Evolutionary conservation across 768 basidiomycete genomes (phyloP).

Genomic region (Lepiota brunneoincarnata): DNA sequence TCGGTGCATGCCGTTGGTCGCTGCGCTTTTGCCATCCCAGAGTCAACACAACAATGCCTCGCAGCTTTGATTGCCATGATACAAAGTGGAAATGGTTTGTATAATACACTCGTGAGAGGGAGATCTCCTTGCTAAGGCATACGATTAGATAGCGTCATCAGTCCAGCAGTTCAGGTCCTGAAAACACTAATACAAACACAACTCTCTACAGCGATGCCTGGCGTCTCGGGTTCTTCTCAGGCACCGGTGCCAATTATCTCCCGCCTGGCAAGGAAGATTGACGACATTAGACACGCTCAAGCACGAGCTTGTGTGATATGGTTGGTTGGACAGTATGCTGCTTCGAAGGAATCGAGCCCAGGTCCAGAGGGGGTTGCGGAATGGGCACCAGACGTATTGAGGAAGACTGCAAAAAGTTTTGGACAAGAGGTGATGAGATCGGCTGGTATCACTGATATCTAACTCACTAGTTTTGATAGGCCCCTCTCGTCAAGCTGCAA

Average conservation of each 20-base stretch:
- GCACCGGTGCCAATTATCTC: constrained; percentile 69
- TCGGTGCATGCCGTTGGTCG: constrained; percentile 79
- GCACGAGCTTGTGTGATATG: constrained; percentile 89
- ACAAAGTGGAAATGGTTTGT: constrained; percentile 68
- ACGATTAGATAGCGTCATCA: constrained; percentile 66
- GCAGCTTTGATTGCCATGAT: constrained; percentile 77
- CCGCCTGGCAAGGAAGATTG: constrained; percentile 72
- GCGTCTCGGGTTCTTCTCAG: constrained; percentile 24
- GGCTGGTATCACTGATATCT: neutral
- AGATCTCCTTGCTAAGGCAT: neutral
- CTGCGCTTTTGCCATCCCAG: constrained; percentile 67
- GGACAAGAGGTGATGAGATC: constrained; percentile 54
- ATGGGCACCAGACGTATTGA: constrained; percentile 88
- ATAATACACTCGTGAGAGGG: neutral
- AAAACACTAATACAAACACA: constrained; percentile 80
- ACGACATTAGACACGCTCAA: constrained; percentile 74
- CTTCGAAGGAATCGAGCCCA: constrained; percentile 28
- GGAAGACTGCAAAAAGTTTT: constrained; percentile 78
- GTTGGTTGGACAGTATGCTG: constrained; percentile 89
- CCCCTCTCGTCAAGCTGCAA: constrained; percentile 74
- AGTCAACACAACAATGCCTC: constrained; percentile 69
- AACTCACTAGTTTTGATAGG: constrained; percentile 32
- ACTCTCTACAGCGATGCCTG: constrained; percentile 33
- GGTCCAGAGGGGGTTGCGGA: constrained; percentile 57
- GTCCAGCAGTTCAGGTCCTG: constrained; percentile 79